Evolutionary conservation across 2,329 filamentous ascomycete species (phyloP).

Genomic region (Magnaporthiopsis rhizophila): DNA sequence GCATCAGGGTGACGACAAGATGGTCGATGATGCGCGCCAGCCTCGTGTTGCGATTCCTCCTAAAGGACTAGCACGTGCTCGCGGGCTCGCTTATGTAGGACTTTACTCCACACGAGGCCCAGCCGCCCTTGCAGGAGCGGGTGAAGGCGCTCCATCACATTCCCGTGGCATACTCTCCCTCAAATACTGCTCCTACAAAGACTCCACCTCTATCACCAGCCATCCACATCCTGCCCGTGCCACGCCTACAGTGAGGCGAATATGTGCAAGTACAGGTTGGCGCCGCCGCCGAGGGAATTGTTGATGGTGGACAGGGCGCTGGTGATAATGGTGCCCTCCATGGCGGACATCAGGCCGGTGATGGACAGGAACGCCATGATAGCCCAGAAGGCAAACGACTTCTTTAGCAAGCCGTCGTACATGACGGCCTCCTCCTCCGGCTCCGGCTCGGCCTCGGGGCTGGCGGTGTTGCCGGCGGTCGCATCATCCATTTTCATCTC

Average conservation of each 20-base stretch:
- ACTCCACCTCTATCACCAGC: no score
- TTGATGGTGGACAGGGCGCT: conserved; percentile 22
- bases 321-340: conserved; percentile 21
- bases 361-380: conserved; percentile 10
- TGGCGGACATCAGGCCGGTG: conserved; percentile 17
- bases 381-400: conserved; percentile 9
- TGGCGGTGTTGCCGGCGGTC: background rate
- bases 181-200: no score
- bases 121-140: no score
- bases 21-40: background rate
- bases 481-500: background rate
- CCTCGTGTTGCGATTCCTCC: background rate
- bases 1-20: no score
- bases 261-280: conserved; percentile 8
- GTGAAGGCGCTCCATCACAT: no score
- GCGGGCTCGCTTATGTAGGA: background rate
- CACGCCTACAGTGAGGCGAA: no score
- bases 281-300: conserved; percentile 14
- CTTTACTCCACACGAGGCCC: background rate
- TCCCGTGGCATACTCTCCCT: no score
- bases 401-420: background rate
- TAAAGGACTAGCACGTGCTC: background rate
- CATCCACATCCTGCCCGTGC: no score
- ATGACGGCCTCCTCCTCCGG: background rate
- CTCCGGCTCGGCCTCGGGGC: no score